Conservation (phyloP, 1,139 yeast genomes). For the Ogataea hybrid region DNA sequence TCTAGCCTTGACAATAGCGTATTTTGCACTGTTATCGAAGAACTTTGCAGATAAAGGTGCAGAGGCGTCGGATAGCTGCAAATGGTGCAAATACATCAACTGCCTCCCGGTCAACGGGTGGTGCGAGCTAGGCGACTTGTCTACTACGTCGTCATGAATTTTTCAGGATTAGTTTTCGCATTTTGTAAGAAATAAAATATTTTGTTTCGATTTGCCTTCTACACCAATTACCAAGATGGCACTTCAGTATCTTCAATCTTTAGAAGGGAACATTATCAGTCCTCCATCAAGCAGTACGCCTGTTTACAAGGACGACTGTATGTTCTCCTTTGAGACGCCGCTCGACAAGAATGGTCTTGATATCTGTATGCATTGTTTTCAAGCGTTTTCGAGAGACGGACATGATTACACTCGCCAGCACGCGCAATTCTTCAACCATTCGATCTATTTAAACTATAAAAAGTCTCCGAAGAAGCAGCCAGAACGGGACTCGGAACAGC, state of each 20-base stretch:
- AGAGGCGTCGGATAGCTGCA: constrained; percentile 41
- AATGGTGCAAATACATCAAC: constrained; percentile 73
- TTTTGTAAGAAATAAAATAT: background rate
- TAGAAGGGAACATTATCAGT: constrained; percentile 14
- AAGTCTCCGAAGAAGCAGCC: constrained; percentile 43
- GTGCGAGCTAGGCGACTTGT: constrained; percentile 62
- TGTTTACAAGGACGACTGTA: constrained; percentile 81
- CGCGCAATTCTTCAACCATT: constrained; percentile 48
- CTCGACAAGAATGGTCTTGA: constrained; percentile 65
- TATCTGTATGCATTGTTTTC: constrained; percentile 66
- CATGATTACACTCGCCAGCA: constrained; percentile 58
- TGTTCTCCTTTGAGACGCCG: constrained; percentile 74
- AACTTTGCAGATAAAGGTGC: constrained; percentile 49
- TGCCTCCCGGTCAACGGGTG: constrained; percentile 72
- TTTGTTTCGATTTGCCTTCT: constrained; percentile 1
- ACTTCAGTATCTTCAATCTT: constrained; percentile 12
- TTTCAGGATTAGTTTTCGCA: background rate
- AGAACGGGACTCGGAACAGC: constrained; percentile 36
- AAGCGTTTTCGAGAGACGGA: constrained; percentile 54
- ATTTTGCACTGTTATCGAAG: constrained; percentile 47
- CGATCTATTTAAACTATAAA: constrained; percentile 54
- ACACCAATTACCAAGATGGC: constrained; percentile 6
- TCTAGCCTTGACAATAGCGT: constrained; percentile 48
- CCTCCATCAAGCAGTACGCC: constrained; percentile 24
- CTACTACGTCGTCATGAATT: constrained; percentile 12